Conservation (phyloP, 257 asterid species). For the Nicotiana sylvestris region DNA sequence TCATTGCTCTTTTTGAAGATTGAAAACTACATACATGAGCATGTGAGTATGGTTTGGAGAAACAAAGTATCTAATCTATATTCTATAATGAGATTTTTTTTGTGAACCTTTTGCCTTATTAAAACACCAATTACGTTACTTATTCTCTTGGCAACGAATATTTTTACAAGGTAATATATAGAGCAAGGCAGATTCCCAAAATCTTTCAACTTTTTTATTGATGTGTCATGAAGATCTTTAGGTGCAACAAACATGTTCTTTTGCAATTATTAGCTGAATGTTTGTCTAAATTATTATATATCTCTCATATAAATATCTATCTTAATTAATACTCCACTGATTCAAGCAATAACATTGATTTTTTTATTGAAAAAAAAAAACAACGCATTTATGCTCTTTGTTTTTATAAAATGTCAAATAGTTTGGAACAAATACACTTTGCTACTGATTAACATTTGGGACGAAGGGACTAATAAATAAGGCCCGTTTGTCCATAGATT, state of each 20-base stretch:
- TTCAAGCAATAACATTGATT: too few relatives aligned
- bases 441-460: too few relatives aligned
- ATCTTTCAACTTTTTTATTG: background rate
- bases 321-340: too few relatives aligned
- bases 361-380: too few relatives aligned
- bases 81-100: background rate
- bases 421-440: too few relatives aligned
- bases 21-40: background rate
- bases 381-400: too few relatives aligned
- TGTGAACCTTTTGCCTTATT: background rate
- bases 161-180: background rate
- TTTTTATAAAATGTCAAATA: too few relatives aligned
- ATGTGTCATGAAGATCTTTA: background rate
- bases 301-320: too few relatives aligned
- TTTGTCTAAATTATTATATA: too few relatives aligned
- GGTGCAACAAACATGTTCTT: constrained; percentile 1
- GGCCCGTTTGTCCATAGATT: too few relatives aligned
- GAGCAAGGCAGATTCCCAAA: background rate
- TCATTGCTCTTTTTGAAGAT: background rate
- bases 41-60: background rate
- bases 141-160: background rate
- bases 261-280: background rate
- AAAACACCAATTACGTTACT: background rate
- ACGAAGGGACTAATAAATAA: too few relatives aligned
- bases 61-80: background rate